Base-by-base conservation (phyloP, 306 rosid species). In the Dryas octopetala region DNA sequence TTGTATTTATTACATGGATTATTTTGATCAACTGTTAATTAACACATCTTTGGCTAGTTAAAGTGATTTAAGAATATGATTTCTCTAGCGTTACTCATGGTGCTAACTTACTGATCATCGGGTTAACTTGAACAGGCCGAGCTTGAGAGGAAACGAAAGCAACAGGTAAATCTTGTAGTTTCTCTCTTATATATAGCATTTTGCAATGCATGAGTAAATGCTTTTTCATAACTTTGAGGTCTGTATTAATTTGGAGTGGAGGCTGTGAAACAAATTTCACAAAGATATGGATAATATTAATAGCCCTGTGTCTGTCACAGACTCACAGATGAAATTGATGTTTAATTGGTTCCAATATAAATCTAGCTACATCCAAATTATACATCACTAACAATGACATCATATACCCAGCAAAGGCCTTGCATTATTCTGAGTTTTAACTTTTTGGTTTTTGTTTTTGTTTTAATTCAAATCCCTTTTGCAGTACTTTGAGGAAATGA, bases 401-500 rank as follows among this genome's bases (percentile, higher is more conserved):
- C 38, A 32, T 32, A 32, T 32, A 32, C 38, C 2, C 38, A 32
- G 38, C 38, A 32, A 32, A 32, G 38, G 38, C 38, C 2, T 1
- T 32, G 38, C 38, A 32, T 32, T 32, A 32, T 32, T 17, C 19
- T 1, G 4, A 46, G 49, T 5, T 46, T 46, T 8, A 46, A 5
- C 9, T 5, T 7, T 46, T 60, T 9, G 9, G 46, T 44, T 46
- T 4, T 13, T 10, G 23, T 23, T 23, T 23, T 23, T 23, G 23
- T 26, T 59, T 47, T 11, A 13, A 60, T 10, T 15, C 59, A 40
- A 16, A 43, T 6, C 14, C 13, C 32, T 59, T 71, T 48, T 66
- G 81, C 89, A 89, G 96, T 75, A 87, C 76, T 69, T 67, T 12
- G 94, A 91, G 74, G 97, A 91, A 79, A 62, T 74, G 79, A 87